A percentile compares a stretch with the other conserved stretches of the same genome.
phyloP scores from a whole-genome alignment of 225 moss, liverwort and hornwort species.

The Marchantia polymorpha region DNA sequence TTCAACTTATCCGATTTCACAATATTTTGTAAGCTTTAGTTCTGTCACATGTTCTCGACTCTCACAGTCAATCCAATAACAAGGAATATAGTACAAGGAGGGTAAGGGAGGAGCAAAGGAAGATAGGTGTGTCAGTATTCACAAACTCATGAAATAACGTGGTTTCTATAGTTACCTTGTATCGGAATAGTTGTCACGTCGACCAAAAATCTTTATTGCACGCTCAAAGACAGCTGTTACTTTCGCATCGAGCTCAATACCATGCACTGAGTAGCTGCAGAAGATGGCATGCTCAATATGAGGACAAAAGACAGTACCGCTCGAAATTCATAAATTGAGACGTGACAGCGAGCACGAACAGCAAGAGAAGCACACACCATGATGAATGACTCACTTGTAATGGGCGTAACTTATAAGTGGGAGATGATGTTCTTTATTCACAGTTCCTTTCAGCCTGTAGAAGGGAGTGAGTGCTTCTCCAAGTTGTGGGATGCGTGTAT shows the following conservation, averaged over 20 bases:
- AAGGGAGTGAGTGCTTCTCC: constrained; percentile 92
- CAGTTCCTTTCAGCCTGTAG: constrained; percentile 74
- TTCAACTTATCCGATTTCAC: background rate
- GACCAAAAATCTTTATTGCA: constrained; percentile 68
- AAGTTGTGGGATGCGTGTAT: constrained; percentile 94
- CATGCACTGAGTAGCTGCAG: constrained; percentile 83
- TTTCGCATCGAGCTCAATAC: constrained; percentile 67
- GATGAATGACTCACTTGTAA: constrained; percentile 58
- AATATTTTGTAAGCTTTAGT: background rate
- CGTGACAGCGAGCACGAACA: background rate
- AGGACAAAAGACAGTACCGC: background rate
- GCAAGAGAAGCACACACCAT: background rate
- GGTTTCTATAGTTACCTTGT: constrained; percentile 34
- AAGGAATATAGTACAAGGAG: background rate
- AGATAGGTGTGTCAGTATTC: background rate
- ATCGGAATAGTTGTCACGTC: constrained; percentile 60
- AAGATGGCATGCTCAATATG: background rate
- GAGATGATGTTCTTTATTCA: constrained; percentile 74
- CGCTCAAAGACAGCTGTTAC: constrained; percentile 69
- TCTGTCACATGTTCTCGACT: background rate
- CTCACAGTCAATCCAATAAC: background rate
- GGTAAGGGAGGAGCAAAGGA: background rate
- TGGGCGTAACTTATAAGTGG: constrained; percentile 78
- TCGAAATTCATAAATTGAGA: too few species aligned
- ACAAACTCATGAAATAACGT: background rate